A percentile compares a stretch with the other conserved stretches of the same genome.
phyloP scores from a whole-genome alignment of 768 basidiomycete species.

The Psilocybe cyanescens region DNA sequence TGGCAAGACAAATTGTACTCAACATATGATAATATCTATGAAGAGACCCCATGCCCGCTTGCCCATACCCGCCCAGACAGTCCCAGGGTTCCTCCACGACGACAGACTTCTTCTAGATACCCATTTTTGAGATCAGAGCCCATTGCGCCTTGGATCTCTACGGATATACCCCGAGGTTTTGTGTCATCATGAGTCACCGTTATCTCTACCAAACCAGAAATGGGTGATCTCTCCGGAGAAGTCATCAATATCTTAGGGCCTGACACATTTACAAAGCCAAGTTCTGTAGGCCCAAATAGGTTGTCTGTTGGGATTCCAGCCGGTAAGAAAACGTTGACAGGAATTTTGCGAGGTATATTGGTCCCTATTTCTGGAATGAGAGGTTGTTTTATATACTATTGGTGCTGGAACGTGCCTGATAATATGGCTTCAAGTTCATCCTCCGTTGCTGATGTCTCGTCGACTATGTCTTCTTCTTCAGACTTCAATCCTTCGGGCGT shows the following conservation, averaged over 20 bases:
- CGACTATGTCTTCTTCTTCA: slow-evolving; percentile 33
- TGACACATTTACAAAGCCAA: slow-evolving; percentile 41
- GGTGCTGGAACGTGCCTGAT: slow-evolving; percentile 45
- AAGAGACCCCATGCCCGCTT: slow-evolving; percentile 32
- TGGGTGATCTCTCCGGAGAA: slow-evolving; percentile 66
- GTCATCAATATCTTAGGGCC: slow-evolving; percentile 66
- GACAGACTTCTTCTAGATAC: slow-evolving; percentile 68
- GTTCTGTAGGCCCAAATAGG: slow-evolving; percentile 46
- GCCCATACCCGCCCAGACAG: slow-evolving; percentile 72
- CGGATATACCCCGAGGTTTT: slow-evolving; percentile 54
- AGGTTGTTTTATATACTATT: not conserved
- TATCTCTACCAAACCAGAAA: slow-evolving; percentile 68
- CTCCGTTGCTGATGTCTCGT: slow-evolving; percentile 46
- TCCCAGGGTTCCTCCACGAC: slow-evolving; percentile 73
- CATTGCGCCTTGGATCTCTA: slow-evolving; percentile 64
- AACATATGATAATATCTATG: not conserved
- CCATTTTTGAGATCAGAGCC: slow-evolving; percentile 55
- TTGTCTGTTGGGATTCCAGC: slow-evolving; percentile 39
- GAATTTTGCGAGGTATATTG: slow-evolving; percentile 61
- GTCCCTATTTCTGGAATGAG: slow-evolving; percentile 43
- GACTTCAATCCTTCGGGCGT: slow-evolving; percentile 48
- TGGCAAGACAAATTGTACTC: not conserved
- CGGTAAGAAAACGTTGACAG: slow-evolving; percentile 72
- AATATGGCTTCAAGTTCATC: slow-evolving; percentile 69
- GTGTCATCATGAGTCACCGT: slow-evolving; percentile 63